Conservation (phyloP, 495 filamentous ascomycete genomes). For the Penicilliopsis zonata region DNA sequence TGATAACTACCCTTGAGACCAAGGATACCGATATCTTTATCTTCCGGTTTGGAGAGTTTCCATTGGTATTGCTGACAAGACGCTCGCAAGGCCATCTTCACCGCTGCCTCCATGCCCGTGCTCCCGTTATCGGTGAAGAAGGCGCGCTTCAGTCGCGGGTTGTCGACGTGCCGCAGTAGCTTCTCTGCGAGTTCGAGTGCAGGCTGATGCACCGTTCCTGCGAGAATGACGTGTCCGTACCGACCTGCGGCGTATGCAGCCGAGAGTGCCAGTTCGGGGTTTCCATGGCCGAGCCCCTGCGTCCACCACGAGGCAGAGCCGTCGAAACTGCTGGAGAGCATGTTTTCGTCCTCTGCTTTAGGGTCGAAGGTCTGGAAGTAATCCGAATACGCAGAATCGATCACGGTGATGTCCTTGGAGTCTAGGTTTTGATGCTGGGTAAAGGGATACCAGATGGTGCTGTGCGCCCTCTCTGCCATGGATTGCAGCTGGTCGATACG, state of each 20-base stretch:
- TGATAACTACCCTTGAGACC: slow-evolving; percentile 70
- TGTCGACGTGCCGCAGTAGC: slow-evolving; percentile 42
- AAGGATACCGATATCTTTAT: slow-evolving; percentile 52
- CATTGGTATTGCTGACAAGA: slow-evolving; percentile 50
- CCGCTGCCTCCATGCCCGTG: slow-evolving; percentile 65
- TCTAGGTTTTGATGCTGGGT: slow-evolving; percentile 58
- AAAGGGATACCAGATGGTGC: slow-evolving; percentile 69
- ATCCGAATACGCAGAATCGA: slow-evolving; percentile 67
- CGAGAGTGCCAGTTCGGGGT: slow-evolving; percentile 50
- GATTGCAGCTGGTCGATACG: slow-evolving; percentile 42
- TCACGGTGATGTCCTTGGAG: slow-evolving; percentile 47
- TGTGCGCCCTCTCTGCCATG: slow-evolving; percentile 44
- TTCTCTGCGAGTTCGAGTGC: slow-evolving; percentile 50
- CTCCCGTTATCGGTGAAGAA: slow-evolving; percentile 76
- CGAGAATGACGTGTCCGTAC: slow-evolving; percentile 80
- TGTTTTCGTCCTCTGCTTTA: slow-evolving; percentile 5
- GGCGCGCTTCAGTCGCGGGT: slow-evolving; percentile 48
- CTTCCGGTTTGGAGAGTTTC: slow-evolving; percentile 38
- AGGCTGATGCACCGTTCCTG: slow-evolving; percentile 58
- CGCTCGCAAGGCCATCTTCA: slow-evolving; percentile 68
- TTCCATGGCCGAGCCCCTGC: slow-evolving; percentile 68
- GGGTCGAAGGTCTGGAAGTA: slow-evolving; percentile 59
- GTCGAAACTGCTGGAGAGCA: slow-evolving; percentile 54
- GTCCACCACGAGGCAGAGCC: slow-evolving; percentile 82
- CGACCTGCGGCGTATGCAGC: slow-evolving; percentile 71